These are phyloP conservation scores for Rhodamnia rubescens DNA, from an alignment of 345 rosid genomes.

Conservation along the genomic window DNA sequence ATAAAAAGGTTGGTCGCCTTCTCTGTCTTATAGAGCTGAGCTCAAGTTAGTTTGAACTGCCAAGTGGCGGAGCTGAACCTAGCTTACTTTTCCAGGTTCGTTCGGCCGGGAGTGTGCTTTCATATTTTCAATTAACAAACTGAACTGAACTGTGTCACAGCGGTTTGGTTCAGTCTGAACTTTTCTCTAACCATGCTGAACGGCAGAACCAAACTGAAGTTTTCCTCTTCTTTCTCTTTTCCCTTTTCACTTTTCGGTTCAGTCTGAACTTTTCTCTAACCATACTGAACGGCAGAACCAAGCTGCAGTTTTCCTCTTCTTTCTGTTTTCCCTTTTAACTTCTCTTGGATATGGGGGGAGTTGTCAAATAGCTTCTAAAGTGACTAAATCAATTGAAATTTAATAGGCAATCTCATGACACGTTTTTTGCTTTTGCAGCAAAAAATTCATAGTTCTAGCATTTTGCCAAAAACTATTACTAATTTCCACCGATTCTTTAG, in stretches of 20 bases:
- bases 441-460: not conserved
- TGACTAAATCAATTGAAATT: not conserved
- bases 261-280: too few species aligned
- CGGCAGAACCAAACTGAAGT: not conserved
- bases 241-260: too few species aligned
- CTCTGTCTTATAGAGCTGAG: not conserved
- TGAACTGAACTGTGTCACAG: not conserved
- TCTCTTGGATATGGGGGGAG: not conserved
- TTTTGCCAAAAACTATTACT: not conserved
- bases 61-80: not conserved
- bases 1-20: slow-evolving; percentile 31
- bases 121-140: not conserved
- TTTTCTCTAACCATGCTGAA: not conserved
- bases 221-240: not conserved
- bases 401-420: not conserved
- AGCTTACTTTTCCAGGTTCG: not conserved
- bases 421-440: not conserved
- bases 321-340: not conserved
- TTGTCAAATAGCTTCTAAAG: not conserved
- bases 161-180: not conserved
- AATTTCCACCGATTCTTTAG: not conserved
- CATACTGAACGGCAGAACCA: too few species aligned
- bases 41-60: not conserved
- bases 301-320: not conserved
- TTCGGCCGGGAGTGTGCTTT: not conserved